A percentile compares a stretch with the other conserved stretches of the same genome.
Evolutionary conservation across 176 grass and related monocot genomes (phyloP).

Genomic region (Cymbopogon citratus): DNA sequence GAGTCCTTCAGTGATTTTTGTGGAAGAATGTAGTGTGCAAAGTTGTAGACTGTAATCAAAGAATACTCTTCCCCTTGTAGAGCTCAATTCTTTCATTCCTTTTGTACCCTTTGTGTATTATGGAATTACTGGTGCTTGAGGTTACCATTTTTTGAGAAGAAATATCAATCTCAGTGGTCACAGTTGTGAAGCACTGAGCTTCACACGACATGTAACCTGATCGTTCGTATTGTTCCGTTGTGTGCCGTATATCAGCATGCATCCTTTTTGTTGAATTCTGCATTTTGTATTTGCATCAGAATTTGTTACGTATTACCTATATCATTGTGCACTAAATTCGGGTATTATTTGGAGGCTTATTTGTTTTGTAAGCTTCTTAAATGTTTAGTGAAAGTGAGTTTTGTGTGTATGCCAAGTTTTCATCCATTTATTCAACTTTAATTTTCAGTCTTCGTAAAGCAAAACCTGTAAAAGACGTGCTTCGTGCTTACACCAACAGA

Average conservation of each 20-base stretch:
- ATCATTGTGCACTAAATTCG: background rate
- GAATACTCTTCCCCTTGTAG: constrained; percentile 34
- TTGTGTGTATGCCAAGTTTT: background rate
- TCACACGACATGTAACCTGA: background rate
- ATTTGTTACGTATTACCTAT: background rate
- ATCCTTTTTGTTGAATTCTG: background rate
- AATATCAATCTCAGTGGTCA: background rate
- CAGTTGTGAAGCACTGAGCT: background rate
- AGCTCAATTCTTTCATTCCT: constrained; percentile 78
- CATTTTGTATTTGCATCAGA: background rate
- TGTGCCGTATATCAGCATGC: background rate
- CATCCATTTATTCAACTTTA: background rate
- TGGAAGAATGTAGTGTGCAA: constrained; percentile 41
- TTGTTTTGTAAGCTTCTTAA: background rate
- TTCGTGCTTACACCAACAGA: constrained; percentile 23
- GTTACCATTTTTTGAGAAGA: constrained; percentile 27
- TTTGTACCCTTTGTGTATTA: constrained; percentile 54
- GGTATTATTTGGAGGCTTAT: background rate
- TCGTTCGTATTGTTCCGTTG: background rate
- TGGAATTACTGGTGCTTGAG: constrained; percentile 18
- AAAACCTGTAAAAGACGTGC: constrained; percentile 24
- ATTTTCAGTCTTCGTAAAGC: background rate
- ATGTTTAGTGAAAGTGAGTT: background rate
- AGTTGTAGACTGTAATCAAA: constrained; percentile 47
- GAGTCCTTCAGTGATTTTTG: constrained; percentile 34